A percentile compares a stretch with the other conserved stretches of the same genome.
Evolutionary conservation across 352 stramenopile species (phyloP).

Genomic region (Phytopythium montanum): DNA sequence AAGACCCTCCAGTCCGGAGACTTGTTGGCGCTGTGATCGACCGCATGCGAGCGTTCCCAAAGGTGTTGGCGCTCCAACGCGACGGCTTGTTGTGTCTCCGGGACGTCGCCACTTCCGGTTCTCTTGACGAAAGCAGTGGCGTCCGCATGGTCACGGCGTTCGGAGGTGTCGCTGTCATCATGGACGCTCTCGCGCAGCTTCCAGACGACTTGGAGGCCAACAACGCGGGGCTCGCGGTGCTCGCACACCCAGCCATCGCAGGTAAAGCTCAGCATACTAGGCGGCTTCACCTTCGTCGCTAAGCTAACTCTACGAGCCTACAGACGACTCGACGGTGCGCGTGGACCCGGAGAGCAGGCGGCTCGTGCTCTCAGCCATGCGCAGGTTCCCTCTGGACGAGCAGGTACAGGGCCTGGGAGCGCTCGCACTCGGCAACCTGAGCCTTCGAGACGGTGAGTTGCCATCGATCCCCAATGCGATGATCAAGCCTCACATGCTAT

Average conservation of each 20-base stretch:
- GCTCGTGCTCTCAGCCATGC: conserved; percentile 57
- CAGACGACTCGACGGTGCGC: conserved; percentile 40
- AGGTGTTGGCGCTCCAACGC: conserved; percentile 33
- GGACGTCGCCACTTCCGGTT: conserved; percentile 23
- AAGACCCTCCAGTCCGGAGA: conserved; percentile 1
- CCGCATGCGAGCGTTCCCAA: conserved; percentile 38
- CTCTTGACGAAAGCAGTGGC: conserved; percentile 14
- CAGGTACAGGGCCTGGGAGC: conserved; percentile 49
- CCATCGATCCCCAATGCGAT: neutral
- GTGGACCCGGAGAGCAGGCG: conserved; percentile 48
- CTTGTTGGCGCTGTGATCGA: conserved; percentile 33
- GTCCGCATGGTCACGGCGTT: conserved; percentile 32
- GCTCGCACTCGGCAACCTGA: conserved; percentile 54
- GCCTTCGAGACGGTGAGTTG: conserved; percentile 39
- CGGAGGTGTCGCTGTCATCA: conserved; percentile 38
- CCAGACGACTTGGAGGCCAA: conserved; percentile 48
- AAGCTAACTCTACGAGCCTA: neutral
- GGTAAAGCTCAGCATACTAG: conserved; percentile 13
- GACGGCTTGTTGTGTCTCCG: conserved; percentile 43
- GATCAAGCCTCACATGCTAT: neutral
- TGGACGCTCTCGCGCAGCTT: conserved; percentile 44
- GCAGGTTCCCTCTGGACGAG: conserved; percentile 51
- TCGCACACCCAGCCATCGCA: conserved; percentile 51
- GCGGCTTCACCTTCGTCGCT: neutral
- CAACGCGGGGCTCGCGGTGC: conserved; percentile 42